These are phyloP conservation scores for Penicillium sclerotigenum DNA, from an alignment of 2,329 filamentous ascomycete genomes.

Conservation along the genomic window DNA sequence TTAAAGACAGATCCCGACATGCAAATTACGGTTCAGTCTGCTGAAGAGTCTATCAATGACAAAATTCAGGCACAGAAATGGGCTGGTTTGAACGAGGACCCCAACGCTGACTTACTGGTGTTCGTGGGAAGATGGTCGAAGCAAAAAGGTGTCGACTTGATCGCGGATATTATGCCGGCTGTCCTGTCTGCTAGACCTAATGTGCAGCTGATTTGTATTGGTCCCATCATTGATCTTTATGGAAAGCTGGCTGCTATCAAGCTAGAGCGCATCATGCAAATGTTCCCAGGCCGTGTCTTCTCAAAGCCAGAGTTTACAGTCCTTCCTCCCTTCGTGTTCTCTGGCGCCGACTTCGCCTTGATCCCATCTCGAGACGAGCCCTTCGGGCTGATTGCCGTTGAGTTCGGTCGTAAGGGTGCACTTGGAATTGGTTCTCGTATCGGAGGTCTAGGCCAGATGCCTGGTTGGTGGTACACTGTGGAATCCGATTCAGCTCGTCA, in stretches of 20 bases:
- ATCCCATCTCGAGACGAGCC: constrained; percentile 68
- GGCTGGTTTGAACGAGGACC: constrained; percentile 62
- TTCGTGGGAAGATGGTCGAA: constrained; percentile 68
- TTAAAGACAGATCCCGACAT: constrained; percentile 55
- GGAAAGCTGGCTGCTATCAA: constrained; percentile 66
- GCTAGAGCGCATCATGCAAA: constrained; percentile 60
- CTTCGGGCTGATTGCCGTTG: constrained; percentile 65
- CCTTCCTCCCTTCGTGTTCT: constrained; percentile 64
- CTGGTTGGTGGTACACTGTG: constrained; percentile 68
- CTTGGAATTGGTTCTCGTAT: constrained; percentile 65
- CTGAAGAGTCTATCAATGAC: constrained; percentile 54
- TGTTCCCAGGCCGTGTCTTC: constrained; percentile 63
- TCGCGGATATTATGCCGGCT: constrained; percentile 64
- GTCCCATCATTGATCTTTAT: constrained; percentile 67
- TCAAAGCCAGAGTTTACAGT: constrained; percentile 67
- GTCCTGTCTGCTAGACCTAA: constrained; percentile 60
- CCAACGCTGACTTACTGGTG: constrained; percentile 63
- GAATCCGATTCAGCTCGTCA: constrained; percentile 63
- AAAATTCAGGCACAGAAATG: constrained; percentile 65
- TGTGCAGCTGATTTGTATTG: constrained; percentile 61
- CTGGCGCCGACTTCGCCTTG: constrained; percentile 64
- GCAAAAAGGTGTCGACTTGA: constrained; percentile 67
- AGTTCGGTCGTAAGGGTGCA: constrained; percentile 66
- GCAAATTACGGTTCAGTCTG: constrained; percentile 58
- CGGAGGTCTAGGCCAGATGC: constrained; percentile 66